Conservation (phyloP, 352 stramenopile species). For the Phytophthora pseudosyringae region DNA sequence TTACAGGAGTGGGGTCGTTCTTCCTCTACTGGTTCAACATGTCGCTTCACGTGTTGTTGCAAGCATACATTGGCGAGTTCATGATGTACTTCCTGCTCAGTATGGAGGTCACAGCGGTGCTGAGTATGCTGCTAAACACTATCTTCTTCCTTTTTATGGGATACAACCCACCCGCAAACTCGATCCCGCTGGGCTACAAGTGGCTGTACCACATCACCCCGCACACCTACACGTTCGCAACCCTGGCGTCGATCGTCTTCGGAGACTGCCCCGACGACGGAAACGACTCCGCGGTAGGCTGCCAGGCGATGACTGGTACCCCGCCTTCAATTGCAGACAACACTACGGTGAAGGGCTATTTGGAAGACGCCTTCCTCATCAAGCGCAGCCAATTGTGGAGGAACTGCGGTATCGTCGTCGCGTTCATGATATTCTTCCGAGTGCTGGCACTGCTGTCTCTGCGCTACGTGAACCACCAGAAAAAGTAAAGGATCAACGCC, state of each 20-base stretch:
- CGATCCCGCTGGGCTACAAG: slow-evolving; percentile 25
- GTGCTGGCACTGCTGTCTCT: slow-evolving; percentile 36
- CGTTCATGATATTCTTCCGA: slow-evolving; percentile 35
- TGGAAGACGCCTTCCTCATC: slow-evolving; percentile 34
- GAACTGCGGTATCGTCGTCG: slow-evolving; percentile 41
- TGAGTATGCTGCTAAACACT: slow-evolving; percentile 21
- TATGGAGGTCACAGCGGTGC: slow-evolving; percentile 20
- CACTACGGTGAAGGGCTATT: slow-evolving; percentile 21
- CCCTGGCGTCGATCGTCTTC: slow-evolving; percentile 16
- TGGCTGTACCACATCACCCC: slow-evolving; percentile 29
- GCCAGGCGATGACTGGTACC: slow-evolving; percentile 12
- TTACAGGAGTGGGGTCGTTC: slow-evolving; percentile 18
- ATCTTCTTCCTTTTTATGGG: slow-evolving; percentile 33
- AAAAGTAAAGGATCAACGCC: slow-evolving; percentile 12
- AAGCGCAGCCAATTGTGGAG: slow-evolving; percentile 41
- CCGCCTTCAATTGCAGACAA: slow-evolving; percentile 6
- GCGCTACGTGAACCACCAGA: slow-evolving; percentile 48
- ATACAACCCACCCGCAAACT: slow-evolving; percentile 23
- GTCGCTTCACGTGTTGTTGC: slow-evolving; percentile 25
- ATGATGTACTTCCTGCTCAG: slow-evolving; percentile 23
- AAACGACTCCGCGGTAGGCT: slow-evolving; percentile 1
- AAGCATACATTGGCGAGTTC: slow-evolving; percentile 25
- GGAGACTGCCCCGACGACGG: slow-evolving; percentile 13
- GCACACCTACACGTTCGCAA: slow-evolving; percentile 21
- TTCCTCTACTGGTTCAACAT: slow-evolving; percentile 28